Evolutionary conservation across 2,329 filamentous ascomycete genomes (phyloP).

Genomic region (Pseudocercospora cruenta): DNA sequence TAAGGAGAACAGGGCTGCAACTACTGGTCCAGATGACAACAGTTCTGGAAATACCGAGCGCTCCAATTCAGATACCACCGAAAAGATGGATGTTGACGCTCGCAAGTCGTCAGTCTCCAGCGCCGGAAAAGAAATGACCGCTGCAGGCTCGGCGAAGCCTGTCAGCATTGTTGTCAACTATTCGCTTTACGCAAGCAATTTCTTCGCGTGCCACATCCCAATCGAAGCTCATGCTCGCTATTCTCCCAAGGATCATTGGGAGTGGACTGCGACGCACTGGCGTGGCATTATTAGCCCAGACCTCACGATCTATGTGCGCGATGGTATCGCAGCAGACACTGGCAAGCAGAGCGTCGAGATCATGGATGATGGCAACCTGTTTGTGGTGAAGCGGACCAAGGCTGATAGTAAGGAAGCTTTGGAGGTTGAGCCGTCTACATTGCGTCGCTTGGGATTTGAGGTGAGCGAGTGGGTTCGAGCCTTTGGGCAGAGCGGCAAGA

Average conservation of each 20-base stretch:
- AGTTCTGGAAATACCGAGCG: conserved; percentile 2
- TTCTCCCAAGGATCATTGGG: conserved; percentile 87
- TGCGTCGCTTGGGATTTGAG: conserved; percentile 81
- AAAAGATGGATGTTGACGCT: conserved; percentile 31
- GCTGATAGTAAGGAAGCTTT: conserved; percentile 33
- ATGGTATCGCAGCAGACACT: conserved; percentile 30
- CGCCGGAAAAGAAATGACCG: conserved; percentile 7
- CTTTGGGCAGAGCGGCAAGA: conserved; percentile 31
- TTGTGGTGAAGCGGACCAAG: conserved; percentile 45
- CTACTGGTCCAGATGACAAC: conserved; percentile 15
- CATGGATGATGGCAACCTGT: conserved; percentile 46
- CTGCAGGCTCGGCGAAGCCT: conserved; percentile 52
- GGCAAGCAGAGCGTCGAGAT: conserved; percentile 42
- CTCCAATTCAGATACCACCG: conserved; percentile 13
- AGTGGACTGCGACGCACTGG: conserved; percentile 96
- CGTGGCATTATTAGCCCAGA: conserved; percentile 82
- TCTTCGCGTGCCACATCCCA: conserved; percentile 72
- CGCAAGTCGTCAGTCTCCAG: conserved; percentile 15
- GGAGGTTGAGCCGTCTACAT: conserved; percentile 52
- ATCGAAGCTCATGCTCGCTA: conserved; percentile 70
- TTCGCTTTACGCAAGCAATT: conserved; percentile 76
- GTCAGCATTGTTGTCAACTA: conserved; percentile 79
- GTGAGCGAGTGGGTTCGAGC: conserved; percentile 75
- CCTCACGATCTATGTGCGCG: conserved; percentile 69
- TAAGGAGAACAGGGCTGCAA: conserved; percentile 9